Evolutionary conservation across 495 filamentous ascomycete species (phyloP).

Genomic region (Podospora anserina): DNA sequence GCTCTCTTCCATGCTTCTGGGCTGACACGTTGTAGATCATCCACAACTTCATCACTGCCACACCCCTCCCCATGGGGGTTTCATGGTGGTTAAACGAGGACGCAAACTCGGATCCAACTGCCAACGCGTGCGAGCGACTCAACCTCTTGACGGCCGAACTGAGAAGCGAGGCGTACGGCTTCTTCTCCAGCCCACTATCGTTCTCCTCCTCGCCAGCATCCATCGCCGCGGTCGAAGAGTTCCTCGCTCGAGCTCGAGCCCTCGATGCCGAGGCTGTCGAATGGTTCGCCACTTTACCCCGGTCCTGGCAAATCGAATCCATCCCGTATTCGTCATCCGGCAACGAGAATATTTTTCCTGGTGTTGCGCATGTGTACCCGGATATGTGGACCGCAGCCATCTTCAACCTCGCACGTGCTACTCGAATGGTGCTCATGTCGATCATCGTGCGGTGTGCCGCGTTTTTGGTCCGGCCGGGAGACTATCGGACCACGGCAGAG

Average conservation of each 20-base stretch:
- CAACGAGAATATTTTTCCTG: slow-evolving; percentile 47
- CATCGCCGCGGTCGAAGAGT: slow-evolving; percentile 36
- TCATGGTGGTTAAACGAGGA: slow-evolving; percentile 53
- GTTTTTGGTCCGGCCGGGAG: slow-evolving; percentile 49
- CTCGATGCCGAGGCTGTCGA: slow-evolving; percentile 42
- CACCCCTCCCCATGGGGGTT: slow-evolving; percentile 42
- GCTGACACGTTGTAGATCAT: slow-evolving; percentile 36
- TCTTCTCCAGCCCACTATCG: slow-evolving; percentile 31
- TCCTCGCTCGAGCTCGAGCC: slow-evolving; percentile 42
- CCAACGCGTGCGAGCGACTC: slow-evolving; percentile 40
- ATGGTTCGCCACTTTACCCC: slow-evolving; percentile 44
- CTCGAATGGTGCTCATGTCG: slow-evolving; percentile 45
- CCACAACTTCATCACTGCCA: slow-evolving; percentile 45
- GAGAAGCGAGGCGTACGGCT: slow-evolving; percentile 42
- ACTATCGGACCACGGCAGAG: slow-evolving; percentile 53
- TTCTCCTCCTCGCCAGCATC: slow-evolving; percentile 36
- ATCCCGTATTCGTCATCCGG: slow-evolving; percentile 29
- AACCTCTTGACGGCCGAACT: slow-evolving; percentile 47
- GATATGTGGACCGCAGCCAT: slow-evolving; percentile 50
- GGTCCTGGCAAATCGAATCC: slow-evolving; percentile 40
- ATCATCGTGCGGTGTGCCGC: slow-evolving; percentile 50
- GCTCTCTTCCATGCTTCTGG: slow-evolving; percentile 2
- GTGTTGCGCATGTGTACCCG: slow-evolving; percentile 48
- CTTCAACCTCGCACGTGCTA: slow-evolving; percentile 46
- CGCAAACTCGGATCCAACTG: slow-evolving; percentile 36